Percentiles rank a stretch among this genome's conserved stretches.
Evolutionary conservation across 345 rosid species (phyloP).

Genomic region (Viola odorata): DNA sequence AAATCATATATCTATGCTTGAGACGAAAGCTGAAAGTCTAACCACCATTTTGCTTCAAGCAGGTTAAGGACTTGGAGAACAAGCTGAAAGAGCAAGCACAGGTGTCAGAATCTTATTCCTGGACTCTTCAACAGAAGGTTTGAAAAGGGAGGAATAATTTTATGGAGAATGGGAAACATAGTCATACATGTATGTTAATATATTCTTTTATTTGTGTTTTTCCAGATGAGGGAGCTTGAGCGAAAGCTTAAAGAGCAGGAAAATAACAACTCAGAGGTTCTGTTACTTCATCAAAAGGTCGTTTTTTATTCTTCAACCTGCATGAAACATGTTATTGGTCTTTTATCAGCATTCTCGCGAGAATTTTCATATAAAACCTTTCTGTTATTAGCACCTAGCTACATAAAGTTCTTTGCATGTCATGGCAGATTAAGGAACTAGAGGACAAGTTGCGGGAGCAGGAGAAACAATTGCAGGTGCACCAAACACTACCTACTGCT

Average conservation of each 20-base stretch:
- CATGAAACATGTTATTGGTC: not conserved
- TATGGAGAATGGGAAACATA: not conserved
- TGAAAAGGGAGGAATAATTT: not conserved
- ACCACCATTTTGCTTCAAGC: slow-evolving; percentile 14
- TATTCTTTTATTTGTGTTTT: slow-evolving; percentile 1
- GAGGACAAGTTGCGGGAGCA: slow-evolving; percentile 70
- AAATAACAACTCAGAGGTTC: slow-evolving; percentile 35
- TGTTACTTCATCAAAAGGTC: slow-evolving; percentile 51
- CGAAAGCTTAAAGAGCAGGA: slow-evolving; percentile 48
- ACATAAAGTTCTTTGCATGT: not conserved
- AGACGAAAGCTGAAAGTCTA: not conserved
- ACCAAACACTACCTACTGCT: slow-evolving; percentile 10
- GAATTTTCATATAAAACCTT: not conserved
- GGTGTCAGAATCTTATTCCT: slow-evolving; percentile 45
- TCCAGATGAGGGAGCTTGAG: slow-evolving; percentile 68
- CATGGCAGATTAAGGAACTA: slow-evolving; percentile 75
- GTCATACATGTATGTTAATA: not conserved
- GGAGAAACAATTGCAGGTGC: slow-evolving; percentile 46
- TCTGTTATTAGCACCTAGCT: not conserved
- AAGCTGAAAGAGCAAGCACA: slow-evolving; percentile 54
- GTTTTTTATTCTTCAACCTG: slow-evolving; percentile 2
- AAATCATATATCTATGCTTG: not conserved
- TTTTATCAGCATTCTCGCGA: no score
- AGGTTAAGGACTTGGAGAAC: slow-evolving; percentile 71
- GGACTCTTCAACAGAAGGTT: slow-evolving; percentile 56